These are phyloP conservation scores for Poteriospumella lacustris DNA, from an alignment of 108 stramenopile species.

Conservation along the genomic window DNA sequence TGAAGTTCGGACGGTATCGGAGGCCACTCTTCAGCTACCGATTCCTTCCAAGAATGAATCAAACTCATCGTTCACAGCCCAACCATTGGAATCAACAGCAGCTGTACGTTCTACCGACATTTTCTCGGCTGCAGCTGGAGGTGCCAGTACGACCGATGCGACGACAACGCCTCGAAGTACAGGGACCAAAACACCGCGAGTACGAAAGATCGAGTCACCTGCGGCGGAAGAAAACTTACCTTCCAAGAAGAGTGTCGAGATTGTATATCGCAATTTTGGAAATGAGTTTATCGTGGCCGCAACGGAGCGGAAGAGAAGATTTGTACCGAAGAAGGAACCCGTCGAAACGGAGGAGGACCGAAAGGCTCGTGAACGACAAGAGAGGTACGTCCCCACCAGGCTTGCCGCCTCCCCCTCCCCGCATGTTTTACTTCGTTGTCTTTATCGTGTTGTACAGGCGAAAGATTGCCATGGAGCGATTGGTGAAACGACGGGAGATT, in stretches of 20 bases:
- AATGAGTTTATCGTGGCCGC: slow-evolving; percentile 24
- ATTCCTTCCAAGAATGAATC: neutral
- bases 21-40: no score
- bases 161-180: neutral
- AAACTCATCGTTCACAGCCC: neutral
- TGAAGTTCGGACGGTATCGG: no score
- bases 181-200: neutral
- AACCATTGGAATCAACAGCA: neutral
- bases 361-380: neutral
- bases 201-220: neutral
- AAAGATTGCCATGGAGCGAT: no score
- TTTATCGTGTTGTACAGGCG: no score
- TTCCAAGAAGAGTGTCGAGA: neutral
- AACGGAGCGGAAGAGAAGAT: slow-evolving; percentile 18
- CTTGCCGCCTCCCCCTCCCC: no score
- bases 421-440: no score
- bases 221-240: neutral
- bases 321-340: neutral
- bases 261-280: slow-evolving; percentile 6
- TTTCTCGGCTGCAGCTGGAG: neutral
- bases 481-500: no score
- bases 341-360: neutral
- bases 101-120: no score
- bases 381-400: no score
- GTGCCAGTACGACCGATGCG: neutral